Evolutionary conservation across 2,329 filamentous ascomycete genomes (phyloP).

Genomic region (Aspergillus caelatus): DNA sequence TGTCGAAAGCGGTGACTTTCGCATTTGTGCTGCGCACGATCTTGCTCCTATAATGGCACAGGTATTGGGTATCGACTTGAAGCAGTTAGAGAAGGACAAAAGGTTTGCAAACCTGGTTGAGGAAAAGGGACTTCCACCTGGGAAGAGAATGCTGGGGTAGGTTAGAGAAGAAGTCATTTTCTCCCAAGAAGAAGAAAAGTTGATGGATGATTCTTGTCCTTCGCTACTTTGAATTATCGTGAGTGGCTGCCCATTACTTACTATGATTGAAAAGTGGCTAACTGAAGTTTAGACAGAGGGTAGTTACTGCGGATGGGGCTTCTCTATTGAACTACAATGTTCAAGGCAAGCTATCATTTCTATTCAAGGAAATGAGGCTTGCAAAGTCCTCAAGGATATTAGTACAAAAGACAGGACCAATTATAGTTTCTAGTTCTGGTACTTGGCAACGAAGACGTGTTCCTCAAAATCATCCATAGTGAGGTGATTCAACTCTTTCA

Average conservation of each 20-base stretch:
- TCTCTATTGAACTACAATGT: background rate
- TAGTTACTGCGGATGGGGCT: background rate
- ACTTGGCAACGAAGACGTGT: too few species aligned
- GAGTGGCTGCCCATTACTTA: background rate
- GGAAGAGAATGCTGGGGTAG: slow-evolving; percentile 5
- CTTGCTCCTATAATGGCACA: slow-evolving; percentile 33
- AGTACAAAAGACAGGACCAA: background rate
- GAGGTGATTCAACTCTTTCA: too few species aligned
- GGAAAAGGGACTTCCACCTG: slow-evolving; percentile 14
- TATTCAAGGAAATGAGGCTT: background rate
- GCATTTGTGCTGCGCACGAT: slow-evolving; percentile 41
- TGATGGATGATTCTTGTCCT: background rate
- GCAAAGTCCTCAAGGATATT: background rate
- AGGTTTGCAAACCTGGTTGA: slow-evolving; percentile 17
- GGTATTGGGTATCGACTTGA: slow-evolving; percentile 29
- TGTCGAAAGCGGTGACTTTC: slow-evolving; percentile 30
- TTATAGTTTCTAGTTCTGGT: background rate
- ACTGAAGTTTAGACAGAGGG: too few species aligned
- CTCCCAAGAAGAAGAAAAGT: slow-evolving; percentile 2
- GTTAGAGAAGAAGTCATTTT: slow-evolving; percentile 4
- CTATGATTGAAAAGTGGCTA: background rate
- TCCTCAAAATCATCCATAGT: too few species aligned
- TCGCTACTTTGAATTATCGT: background rate
- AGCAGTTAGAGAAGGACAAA: slow-evolving; percentile 29
- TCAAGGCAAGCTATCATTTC: background rate